These are phyloP conservation scores for Puccinia sorghi DNA, from an alignment of 1,284 basidiomycete species.

Conservation along the genomic window DNA sequence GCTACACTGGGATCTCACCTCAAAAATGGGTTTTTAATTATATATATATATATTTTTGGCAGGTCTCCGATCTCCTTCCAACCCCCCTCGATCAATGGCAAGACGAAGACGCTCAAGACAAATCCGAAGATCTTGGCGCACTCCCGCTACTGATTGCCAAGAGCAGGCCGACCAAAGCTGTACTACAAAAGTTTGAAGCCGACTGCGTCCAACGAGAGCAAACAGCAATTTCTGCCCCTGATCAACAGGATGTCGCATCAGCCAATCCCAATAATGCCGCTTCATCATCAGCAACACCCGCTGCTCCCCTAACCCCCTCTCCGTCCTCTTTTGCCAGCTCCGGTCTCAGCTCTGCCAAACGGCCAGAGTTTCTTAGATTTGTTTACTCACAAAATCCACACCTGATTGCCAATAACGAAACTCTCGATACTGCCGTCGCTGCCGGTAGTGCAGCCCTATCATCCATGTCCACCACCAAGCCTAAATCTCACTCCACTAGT, in stretches of 20 bases:
- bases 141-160: conserved; percentile 49
- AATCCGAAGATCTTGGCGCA: conserved; percentile 36
- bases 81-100: conserved; percentile 29
- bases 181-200: conserved; percentile 37
- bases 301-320: not conserved
- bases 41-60: not conserved
- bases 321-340: conserved; percentile 22
- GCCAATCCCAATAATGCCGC: not conserved
- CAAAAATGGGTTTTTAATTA: too few species aligned
- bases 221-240: not conserved
- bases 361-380: conserved; percentile 44
- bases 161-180: conserved; percentile 34
- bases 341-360: conserved; percentile 41
- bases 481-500: not conserved
- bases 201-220: conserved; percentile 24
- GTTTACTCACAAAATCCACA: conserved; percentile 45
- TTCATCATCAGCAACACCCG: not conserved
- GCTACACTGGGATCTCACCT: not conserved
- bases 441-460: conserved; percentile 27
- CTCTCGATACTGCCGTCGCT: conserved; percentile 37
- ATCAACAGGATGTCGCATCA: not conserved
- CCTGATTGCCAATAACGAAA: conserved; percentile 16
- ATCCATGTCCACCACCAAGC: conserved; percentile 26
- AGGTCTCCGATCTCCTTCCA: conserved; percentile 29
- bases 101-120: conserved; percentile 44